These are phyloP conservation scores for Cryptosporidium baileyi DNA, from an alignment of 169 alveolate genomes.

Conservation along the genomic window DNA sequence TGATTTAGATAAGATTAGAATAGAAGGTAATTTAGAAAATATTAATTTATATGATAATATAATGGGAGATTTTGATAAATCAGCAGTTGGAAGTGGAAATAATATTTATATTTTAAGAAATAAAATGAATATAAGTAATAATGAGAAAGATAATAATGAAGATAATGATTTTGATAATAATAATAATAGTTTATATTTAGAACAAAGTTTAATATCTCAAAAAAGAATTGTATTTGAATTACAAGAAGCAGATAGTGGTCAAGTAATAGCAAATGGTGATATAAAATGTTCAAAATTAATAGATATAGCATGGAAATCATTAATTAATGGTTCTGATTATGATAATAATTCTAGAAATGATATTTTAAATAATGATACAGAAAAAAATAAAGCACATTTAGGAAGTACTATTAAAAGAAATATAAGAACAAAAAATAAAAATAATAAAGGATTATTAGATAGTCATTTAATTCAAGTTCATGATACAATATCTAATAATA, in stretches of 20 bases:
- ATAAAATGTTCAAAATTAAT: constrained; percentile 21
- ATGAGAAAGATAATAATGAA: neutral
- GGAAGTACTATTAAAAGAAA: neutral
- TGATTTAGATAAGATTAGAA: constrained; percentile 27
- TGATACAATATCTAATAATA: constrained; percentile 21
- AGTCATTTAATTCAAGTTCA: constrained; percentile 35
- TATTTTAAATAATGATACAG: too few relatives aligned
- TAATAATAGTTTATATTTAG: constrained; percentile 18
- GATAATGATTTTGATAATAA: neutral
- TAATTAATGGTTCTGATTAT: neutral
- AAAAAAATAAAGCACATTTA: neutral
- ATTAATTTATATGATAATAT: neutral
- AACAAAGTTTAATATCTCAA: constrained; percentile 45
- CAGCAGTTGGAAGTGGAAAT: neutral
- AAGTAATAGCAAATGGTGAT: constrained; percentile 36
- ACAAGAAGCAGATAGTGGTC: constrained; percentile 63
- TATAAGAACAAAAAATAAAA: neutral
- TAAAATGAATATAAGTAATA: neutral
- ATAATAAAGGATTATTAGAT: neutral
- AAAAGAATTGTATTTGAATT: constrained; percentile 31
- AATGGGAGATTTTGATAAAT: neutral
- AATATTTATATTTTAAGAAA: constrained; percentile 30
- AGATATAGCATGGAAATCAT: constrained; percentile 44
- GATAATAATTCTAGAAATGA: neutral
- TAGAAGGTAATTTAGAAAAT: constrained; percentile 40